Percentiles rank a stretch among this genome's conserved stretches.
These are phyloP conservation scores for Xerocomus amazonicus DNA, from an alignment of 1,284 basidiomycete genomes.

Conservation along the genomic window DNA sequence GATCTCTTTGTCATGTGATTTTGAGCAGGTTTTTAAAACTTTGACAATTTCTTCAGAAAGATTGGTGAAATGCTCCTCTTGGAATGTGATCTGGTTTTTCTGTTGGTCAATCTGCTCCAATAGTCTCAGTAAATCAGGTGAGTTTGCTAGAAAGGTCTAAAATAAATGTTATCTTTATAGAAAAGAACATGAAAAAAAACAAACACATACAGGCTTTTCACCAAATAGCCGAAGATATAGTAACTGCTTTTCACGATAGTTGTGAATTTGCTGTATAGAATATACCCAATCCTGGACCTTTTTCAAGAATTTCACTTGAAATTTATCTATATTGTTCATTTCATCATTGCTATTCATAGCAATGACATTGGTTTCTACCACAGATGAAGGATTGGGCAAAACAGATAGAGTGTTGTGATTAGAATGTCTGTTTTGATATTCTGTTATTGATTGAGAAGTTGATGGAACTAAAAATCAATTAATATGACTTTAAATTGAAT, in stretches of 20 bases:
- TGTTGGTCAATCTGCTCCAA: slow-evolving; percentile 22
- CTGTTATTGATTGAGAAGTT: neutral
- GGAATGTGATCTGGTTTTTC: slow-evolving; percentile 22
- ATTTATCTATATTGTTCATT: neutral
- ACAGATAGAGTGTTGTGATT: neutral
- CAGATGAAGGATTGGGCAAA: neutral
- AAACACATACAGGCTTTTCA: slow-evolving; percentile 19
- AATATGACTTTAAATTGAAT: neutral
- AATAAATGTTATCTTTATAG: neutral
- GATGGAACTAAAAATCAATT: neutral
- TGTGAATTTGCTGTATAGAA: slow-evolving; percentile 5
- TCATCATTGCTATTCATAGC: neutral
- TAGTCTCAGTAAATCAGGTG: slow-evolving; percentile 14
- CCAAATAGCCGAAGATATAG: slow-evolving; percentile 13
- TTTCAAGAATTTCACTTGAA: neutral
- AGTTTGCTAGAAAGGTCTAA: slow-evolving; percentile 3
- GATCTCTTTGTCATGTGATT: slow-evolving; percentile 5
- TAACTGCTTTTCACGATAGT: neutral
- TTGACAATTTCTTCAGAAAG: slow-evolving; percentile 8
- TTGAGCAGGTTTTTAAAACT: neutral
- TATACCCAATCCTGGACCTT: slow-evolving; percentile 14
- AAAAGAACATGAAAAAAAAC: neutral
- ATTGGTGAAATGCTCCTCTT: slow-evolving; percentile 10
- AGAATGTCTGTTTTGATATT: neutral
- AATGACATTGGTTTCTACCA: neutral